These are phyloP conservation scores for Dendrostoma leiphaemia DNA, from an alignment of 2,329 filamentous ascomycete genomes.

Conservation along the genomic window DNA sequence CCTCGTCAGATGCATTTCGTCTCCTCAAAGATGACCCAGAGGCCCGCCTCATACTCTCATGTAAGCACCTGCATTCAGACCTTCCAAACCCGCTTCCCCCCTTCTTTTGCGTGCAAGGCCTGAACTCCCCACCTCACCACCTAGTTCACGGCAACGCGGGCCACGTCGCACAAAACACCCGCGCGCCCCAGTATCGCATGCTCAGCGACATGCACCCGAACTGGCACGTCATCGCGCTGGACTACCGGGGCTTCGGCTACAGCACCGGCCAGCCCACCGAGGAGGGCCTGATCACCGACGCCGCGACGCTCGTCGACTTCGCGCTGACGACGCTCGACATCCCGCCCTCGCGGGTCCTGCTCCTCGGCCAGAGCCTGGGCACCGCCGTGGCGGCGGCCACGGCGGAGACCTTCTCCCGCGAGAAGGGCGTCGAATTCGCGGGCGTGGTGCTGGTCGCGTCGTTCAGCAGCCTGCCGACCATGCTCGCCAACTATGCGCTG, in stretches of 20 bases:
- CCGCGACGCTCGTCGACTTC: slow-evolving; percentile 70
- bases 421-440: slow-evolving; percentile 66
- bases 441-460: slow-evolving; percentile 76
- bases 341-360: slow-evolving; percentile 68
- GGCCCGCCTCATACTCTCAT: slow-evolving; percentile 62
- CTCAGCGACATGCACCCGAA: slow-evolving; percentile 66
- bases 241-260: slow-evolving; percentile 85
- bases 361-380: slow-evolving; percentile 85
- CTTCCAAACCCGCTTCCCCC: slow-evolving; percentile 24
- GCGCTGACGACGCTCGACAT: slow-evolving; percentile 64
- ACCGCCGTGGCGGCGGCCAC: slow-evolving; percentile 79
- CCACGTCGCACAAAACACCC: slow-evolving; percentile 74
- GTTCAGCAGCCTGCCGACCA: slow-evolving; percentile 71
- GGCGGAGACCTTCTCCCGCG: slow-evolving; percentile 63
- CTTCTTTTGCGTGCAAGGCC: too few relatives aligned
- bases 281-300: slow-evolving; percentile 77
- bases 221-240: slow-evolving; percentile 81
- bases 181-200: slow-evolving; percentile 75
- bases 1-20: slow-evolving; percentile 55
- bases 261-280: slow-evolving; percentile 82
- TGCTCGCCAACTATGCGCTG: slow-evolving; percentile 76
- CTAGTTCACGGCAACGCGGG: slow-evolving; percentile 63
- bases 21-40: slow-evolving; percentile 63
- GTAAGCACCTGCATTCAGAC: slow-evolving; percentile 36
- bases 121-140: too few relatives aligned